Conservation (phyloP, 179 eudicot species). For the Gypsophila paniculata region DNA sequence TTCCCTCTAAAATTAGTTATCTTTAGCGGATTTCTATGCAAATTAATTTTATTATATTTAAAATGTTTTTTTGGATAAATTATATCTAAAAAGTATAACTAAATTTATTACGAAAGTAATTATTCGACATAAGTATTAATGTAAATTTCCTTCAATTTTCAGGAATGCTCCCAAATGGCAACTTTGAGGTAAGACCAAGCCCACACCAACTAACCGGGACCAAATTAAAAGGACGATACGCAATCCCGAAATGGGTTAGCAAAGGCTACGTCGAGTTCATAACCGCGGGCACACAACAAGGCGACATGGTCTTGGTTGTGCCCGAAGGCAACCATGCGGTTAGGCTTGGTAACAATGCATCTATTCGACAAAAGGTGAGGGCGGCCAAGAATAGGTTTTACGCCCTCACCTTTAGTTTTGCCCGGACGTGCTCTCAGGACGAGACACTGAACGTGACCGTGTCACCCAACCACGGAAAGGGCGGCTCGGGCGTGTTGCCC, state of each 20-base stretch:
- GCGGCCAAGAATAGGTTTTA: slow-evolving; percentile 28
- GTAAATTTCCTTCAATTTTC: background rate
- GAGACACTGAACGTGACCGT: slow-evolving; percentile 44
- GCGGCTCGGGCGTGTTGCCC: slow-evolving; percentile 41
- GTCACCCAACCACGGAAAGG: slow-evolving; percentile 29
- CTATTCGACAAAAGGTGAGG: slow-evolving; percentile 33
- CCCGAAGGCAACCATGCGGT: slow-evolving; percentile 36
- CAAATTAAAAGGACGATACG: slow-evolving; percentile 29
- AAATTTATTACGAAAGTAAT: no score
- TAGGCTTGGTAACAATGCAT: slow-evolving; percentile 31
- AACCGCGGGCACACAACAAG: slow-evolving; percentile 31
- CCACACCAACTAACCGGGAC: slow-evolving; percentile 33
- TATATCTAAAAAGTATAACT: no score
- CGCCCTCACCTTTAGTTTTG: slow-evolving; percentile 39
- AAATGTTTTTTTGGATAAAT: no score
- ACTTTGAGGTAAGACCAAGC: slow-evolving; percentile 34
- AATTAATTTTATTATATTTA: no score
- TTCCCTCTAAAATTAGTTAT: no score
- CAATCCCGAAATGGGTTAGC: slow-evolving; percentile 34
- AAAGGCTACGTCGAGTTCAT: slow-evolving; percentile 39
- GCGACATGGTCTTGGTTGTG: slow-evolving; percentile 38
- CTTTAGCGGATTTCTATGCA: no score
- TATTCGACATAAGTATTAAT: no score
- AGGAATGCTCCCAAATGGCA: slow-evolving; percentile 36
- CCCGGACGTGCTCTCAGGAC: slow-evolving; percentile 42